Conservation (phyloP, 1,139 yeast species). For the Hyphopichia buzzinii region DNA sequence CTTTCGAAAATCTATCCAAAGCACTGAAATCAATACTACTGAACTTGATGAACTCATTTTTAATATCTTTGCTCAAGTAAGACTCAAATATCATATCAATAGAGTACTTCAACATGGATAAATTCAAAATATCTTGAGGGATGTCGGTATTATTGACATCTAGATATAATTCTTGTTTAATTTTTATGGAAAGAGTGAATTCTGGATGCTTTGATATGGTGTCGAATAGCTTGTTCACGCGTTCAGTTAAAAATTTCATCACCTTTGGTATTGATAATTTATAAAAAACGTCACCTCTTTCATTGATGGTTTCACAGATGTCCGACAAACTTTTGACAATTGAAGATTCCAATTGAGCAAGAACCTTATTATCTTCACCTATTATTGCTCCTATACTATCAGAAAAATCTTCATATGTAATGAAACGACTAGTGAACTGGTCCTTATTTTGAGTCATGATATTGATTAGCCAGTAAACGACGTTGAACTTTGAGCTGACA, state of each 20-base stretch:
- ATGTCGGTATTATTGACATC: constrained; percentile 13
- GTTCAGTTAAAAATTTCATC: constrained; percentile 26
- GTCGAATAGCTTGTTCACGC: constrained; percentile 24
- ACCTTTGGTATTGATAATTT: constrained; percentile 38
- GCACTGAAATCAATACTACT: constrained; percentile 24
- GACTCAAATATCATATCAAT: constrained; percentile 31
- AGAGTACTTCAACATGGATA: constrained; percentile 22
- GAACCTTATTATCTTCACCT: constrained; percentile 42
- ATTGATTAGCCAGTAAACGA: constrained; percentile 39
- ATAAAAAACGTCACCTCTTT: constrained; percentile 49
- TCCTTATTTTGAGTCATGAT: constrained; percentile 28
- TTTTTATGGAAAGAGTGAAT: constrained; percentile 2
- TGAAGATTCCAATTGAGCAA: constrained; percentile 33
- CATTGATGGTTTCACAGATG: constrained; percentile 46
- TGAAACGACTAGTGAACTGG: constrained; percentile 31
- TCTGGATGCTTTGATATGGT: constrained; percentile 17
- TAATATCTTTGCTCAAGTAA: constrained; percentile 18
- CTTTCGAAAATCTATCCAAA: constrained; percentile 28
- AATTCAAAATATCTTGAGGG: constrained; percentile 27
- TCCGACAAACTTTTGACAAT: constrained; percentile 23
- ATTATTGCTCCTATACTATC: constrained; percentile 32
- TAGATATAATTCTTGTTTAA: constrained; percentile 7
- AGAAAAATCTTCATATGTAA: constrained; percentile 47
- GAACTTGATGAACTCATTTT: constrained; percentile 12
- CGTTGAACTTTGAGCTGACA: constrained; percentile 42